Conservation (phyloP, 1,139 yeast species). For the Yamadazyma triangularis region DNA sequence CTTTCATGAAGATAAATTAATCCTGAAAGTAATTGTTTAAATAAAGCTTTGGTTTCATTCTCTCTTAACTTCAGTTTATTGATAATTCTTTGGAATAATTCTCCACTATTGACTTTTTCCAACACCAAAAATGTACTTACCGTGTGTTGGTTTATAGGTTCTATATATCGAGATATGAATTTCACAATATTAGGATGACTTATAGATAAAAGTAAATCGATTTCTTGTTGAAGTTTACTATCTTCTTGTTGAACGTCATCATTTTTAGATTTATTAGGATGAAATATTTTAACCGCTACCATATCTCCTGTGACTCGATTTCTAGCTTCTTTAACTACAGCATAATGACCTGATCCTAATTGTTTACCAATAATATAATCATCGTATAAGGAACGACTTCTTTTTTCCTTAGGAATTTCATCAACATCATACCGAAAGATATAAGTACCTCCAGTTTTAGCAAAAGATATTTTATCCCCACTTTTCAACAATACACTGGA, state of each 20-base stretch:
- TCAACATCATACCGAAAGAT: conserved; percentile 45
- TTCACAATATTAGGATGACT: conserved; percentile 69
- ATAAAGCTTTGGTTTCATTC: conserved; percentile 58
- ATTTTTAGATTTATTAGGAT: conserved; percentile 52
- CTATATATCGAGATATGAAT: conserved; percentile 62
- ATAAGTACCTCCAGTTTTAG: conserved; percentile 52
- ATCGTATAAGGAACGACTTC: conserved; percentile 46
- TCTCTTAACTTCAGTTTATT: conserved; percentile 57
- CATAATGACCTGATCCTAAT: conserved; percentile 75
- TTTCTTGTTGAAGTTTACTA: conserved; percentile 60
- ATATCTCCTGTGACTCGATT: conserved; percentile 52
- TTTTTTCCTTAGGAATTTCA: conserved; percentile 12
- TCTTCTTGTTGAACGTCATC: conserved; percentile 33
- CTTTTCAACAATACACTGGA: conserved; percentile 48
- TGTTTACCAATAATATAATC: conserved; percentile 57
- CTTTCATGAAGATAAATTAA: conserved; percentile 59
- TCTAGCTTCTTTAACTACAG: conserved; percentile 67
- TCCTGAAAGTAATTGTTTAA: conserved; percentile 60
- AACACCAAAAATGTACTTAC: conserved; percentile 62
- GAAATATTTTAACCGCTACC: conserved; percentile 77
- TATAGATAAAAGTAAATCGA: conserved; percentile 59
- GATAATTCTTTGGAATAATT: conserved; percentile 65
- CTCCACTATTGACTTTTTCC: conserved; percentile 73
- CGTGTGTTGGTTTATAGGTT: conserved; percentile 53
- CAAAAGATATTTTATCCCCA: conserved; percentile 64